Evolutionary conservation across 345 rosid genomes (phyloP), one percentile per base, ranked within the genome.

Genomic region (Populus deltoides): DNA sequence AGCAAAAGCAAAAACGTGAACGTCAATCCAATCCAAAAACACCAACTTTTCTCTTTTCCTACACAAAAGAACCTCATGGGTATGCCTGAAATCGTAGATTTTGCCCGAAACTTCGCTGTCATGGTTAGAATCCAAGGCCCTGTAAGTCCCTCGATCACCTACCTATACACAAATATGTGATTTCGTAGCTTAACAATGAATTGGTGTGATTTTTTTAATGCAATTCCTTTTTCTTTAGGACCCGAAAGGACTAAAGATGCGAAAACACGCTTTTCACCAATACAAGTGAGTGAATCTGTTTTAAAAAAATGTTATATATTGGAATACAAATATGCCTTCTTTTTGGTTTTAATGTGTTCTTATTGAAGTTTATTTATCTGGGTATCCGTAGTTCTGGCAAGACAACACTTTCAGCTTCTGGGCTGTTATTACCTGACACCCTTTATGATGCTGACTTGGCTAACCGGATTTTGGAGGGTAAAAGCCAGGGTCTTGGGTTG

Each of bases 221-320:
- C 35, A 29, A 25, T 67, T 47, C 49, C 22, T 38, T 1, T 57
- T 17, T 25, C n/a, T 68, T 41, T 78, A 93, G 98, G 99, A 96
- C 62, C 99, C 98, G 0, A 93, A 91, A 83, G 92, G 99, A 55
- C 51, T 92, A 77, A 93, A 96, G 93, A 92, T 96, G 99, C 85
- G 94, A 77, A 88, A 86, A 27, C 97, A 92, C 75, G 99, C 99
- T 72, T 95, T 95, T 75, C 98, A 93, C 72, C 97, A 87, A 66
- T 92, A 88, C 83, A 82, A 83, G 98, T 96, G 75, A 86, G 94
- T 85, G 8, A 31, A 49, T 43, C 12, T 38, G 29, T 29, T 47
- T 22, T 5, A 29, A 43, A 59, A 61, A 41, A 61, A 41, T 33
- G 11, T 13, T 5, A 6, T 38, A 24, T 38, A 24, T 17, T 41